Base-by-base conservation (phyloP, 176 grass and related monocot species). In the Bonia amplexicaulis region DNA sequence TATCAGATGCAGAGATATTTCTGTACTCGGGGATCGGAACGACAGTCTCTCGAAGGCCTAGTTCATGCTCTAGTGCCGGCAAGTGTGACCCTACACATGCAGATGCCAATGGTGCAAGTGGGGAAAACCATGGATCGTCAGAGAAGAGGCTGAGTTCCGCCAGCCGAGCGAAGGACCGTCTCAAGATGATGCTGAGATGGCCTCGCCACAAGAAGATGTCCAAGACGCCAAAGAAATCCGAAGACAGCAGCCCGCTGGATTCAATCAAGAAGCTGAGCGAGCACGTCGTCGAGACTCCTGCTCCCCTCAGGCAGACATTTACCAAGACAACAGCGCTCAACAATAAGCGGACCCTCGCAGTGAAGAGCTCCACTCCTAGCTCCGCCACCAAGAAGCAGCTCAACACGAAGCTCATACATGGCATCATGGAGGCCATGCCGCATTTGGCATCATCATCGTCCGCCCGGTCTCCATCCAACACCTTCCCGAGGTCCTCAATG, bases 1-100 rank as follows among this genome's bases (percentile, higher is more conserved):
- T 96, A 49, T 96, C 97, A 9, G 97, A 99, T 79, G 93, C 93
- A 5, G 91, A 99, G 90, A 92, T 99, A 81, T 89, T 99, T 54
- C 22, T 99, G 52, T 88, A 89, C 79, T 91, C 93, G 0, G 92
- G 93, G n/a, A 66, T 91, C 2, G 86, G 83, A 47, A 16, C 77
- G 33, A 51, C 26, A 19, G 54, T 86, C 48, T 84, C 88, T 5
- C 47, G 46, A 27, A 89, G 93, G 73, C 88, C 90, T 19, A 99
- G 93, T 68, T 94, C 93, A 6, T 94, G 91, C 77, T 99, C 93
- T 4, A 93, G 91, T 66, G 74, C 71, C 4, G 93, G 92, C 82
- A 98, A 94, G 85, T 86, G 90, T 64, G 96, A 95, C 31, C 31
- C 62, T 46, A 23, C 41, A 22, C 80, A 31, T 7, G 12, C 31